Conservation (phyloP, 306 rosid species). For the Chamaecrista fasciculata region DNA sequence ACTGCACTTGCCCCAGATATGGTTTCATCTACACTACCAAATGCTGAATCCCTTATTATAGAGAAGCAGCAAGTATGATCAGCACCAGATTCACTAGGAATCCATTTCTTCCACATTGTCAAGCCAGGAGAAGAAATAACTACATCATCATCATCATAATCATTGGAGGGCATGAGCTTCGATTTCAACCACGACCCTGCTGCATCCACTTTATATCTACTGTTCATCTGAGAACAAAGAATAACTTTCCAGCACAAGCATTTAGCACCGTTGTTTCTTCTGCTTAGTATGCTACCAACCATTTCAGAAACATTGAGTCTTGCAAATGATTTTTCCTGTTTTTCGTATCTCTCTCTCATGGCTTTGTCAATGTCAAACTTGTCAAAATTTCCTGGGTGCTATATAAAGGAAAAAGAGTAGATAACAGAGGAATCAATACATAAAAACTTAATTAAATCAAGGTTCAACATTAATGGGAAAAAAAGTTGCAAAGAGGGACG, state of each 20-base stretch:
- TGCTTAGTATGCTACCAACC: constrained; percentile 49
- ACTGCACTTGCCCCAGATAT: constrained; percentile 74
- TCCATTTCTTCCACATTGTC: constrained; percentile 82
- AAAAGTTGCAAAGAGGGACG: background rate
- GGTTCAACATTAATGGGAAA: constrained; percentile 17
- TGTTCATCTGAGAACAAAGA: constrained; percentile 54
- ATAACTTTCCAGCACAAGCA: constrained; percentile 86
- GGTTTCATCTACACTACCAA: constrained; percentile 45
- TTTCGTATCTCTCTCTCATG: constrained; percentile 63
- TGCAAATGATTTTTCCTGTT: constrained; percentile 64
- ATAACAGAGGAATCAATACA: constrained; percentile 13
- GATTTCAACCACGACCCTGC: constrained; percentile 73
- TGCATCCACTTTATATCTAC: constrained; percentile 38
- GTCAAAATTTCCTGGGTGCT: constrained; percentile 50
- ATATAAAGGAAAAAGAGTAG: constrained; percentile 26
- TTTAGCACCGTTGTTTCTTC: constrained; percentile 57
- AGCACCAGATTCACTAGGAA: constrained; percentile 39
- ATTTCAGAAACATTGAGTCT: constrained; percentile 75
- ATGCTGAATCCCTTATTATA: constrained; percentile 59
- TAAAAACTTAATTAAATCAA: constrained; percentile 16
- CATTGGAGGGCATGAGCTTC: constrained; percentile 64
- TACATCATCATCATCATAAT: constrained; percentile 44
- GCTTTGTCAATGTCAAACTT: constrained; percentile 67
- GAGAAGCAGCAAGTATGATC: constrained; percentile 72
- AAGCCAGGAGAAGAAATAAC: constrained; percentile 64